Base-by-base conservation (phyloP, 1,139 yeast species). In the Arxiozyma slooffiae region DNA sequence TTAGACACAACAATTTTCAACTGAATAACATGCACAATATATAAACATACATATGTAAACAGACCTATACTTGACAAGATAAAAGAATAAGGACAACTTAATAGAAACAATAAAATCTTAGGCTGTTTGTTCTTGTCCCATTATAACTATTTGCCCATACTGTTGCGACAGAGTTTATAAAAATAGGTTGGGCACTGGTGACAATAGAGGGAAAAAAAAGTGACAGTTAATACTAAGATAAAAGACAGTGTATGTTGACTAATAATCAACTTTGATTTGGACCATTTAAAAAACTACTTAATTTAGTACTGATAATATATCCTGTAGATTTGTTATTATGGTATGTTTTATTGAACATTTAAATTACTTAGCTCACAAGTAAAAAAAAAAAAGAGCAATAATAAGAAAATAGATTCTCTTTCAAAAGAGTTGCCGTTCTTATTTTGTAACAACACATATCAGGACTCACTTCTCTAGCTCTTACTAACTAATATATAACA, bases 361-460 rank as follows among this genome's bases (percentile, higher is more conserved):
- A 40, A 21, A 8, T 21, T 71, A 30, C 36, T 30, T 7, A 30
- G 14, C 11, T 11, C n/a, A 11, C n/a, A 30, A 30, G 36, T 30
- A 30, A 30, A 30, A 30, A 6, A 7, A 11, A 30, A 30, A 30
- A 30, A 30, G 14, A 30, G n/a, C n/a, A n/a, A n/a, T n/a, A 11
- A 11, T 8, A 30, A 30, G 16, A 30, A 9, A 6, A 7, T 11
- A 14, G 14, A 2, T 30, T 14, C 3, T 30, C 36, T 11, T 30
- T 30, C 3, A 30, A 14, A 30, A 30, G n/a, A 14, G n/a, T 2
- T 14, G 7, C 14, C 3, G 3, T 14, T 30, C 36, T 30, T 30
- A 30, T 30, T 30, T 3, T 30, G 36, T 30, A 14, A 7, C n/a
- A 30, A 30, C 14, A 30, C n/a, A 2, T 30, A 7, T 30, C n/a